Evolutionary conservation across 1,284 basidiomycete species (phyloP), one percentile per base, ranked within the genome.

Genomic region (Heterobasidion irregulare): DNA sequence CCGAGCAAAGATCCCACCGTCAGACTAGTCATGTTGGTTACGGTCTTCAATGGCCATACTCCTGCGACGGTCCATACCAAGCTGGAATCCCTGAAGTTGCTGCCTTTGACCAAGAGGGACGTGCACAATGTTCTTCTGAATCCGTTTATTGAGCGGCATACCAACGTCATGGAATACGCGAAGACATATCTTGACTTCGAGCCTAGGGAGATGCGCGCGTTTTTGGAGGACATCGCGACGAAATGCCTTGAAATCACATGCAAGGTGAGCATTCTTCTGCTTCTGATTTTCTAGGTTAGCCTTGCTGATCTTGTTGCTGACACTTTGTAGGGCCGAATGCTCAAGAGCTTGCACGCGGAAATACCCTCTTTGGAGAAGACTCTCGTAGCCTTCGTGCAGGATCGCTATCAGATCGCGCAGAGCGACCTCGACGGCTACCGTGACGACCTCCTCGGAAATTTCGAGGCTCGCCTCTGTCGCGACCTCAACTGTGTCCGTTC

Each of bases 1-100:
- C 82, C 84, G 16, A 78, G 76, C 44, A 62, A 72, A 10, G 77
- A 86, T 61, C 73, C 75, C 26, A 72, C 72, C 51, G 83, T 83
- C 57, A 81, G 86, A 47, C 75, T 84, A 18, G 86, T 86, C 54
- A 76, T 89, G 63, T 73, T 88, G 12, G 71, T 85, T 50, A 80
- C 80, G 13, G 71, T 84, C 19, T 87, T 84, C 67, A 26, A 18
- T 19, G 71, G 82, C 54, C 70, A 76, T 44, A 73, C 75, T 46
- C 70, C 77, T 45, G 71, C 74, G 53, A 65, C 63, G 43, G 34
- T 60, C 47, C 66, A 70, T 51, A 62, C 67, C 52, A 62, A 71
- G 61, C 69, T 87, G 48, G 78, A 83, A 53, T 64, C 70, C 15
- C 67, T 85, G 43, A 73, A 73, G 32, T 65, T 88, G 19, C 69